Percentiles rank a stretch among this genome's conserved stretches.
These are phyloP conservation scores for Eutypa lata DNA, from an alignment of 2,329 filamentous ascomycete genomes.

Conservation along the genomic window DNA sequence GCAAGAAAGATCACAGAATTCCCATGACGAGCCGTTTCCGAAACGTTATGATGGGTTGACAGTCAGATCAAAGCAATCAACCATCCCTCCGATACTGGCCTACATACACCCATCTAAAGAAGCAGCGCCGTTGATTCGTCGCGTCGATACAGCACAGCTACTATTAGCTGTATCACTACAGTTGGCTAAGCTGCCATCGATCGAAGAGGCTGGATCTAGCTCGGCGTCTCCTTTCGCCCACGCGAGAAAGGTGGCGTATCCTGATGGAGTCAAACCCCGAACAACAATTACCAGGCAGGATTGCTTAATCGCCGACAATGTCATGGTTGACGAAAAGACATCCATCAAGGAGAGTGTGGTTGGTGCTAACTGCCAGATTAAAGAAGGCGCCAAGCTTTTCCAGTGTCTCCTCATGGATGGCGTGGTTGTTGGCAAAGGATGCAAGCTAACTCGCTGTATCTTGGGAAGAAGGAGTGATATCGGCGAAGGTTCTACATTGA, in stretches of 20 bases:
- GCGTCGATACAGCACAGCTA: slow-evolving; percentile 83
- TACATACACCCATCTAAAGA: slow-evolving; percentile 68
- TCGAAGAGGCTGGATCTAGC: slow-evolving; percentile 59
- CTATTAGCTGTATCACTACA: slow-evolving; percentile 79
- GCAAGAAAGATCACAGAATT: slow-evolving; percentile 16
- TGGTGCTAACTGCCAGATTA: slow-evolving; percentile 82
- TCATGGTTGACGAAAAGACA: slow-evolving; percentile 81
- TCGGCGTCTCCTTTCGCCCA: slow-evolving; percentile 73
- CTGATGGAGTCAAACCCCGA: slow-evolving; percentile 73
- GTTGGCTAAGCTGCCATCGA: slow-evolving; percentile 76
- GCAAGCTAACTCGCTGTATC: slow-evolving; percentile 83
- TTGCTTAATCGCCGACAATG: slow-evolving; percentile 82
- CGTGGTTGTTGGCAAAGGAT: slow-evolving; percentile 78
- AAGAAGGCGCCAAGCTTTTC: slow-evolving; percentile 79
- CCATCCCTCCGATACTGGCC: slow-evolving; percentile 71
- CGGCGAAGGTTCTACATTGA: slow-evolving; percentile 76
- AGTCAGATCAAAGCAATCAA: slow-evolving; percentile 20
- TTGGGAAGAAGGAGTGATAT: slow-evolving; percentile 77
- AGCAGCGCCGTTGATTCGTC: slow-evolving; percentile 67
- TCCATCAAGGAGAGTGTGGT: slow-evolving; percentile 93
- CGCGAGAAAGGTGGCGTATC: slow-evolving; percentile 74
- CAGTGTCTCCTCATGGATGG: slow-evolving; percentile 92
- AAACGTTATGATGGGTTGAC: slow-evolving; percentile 20
- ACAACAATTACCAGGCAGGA: slow-evolving; percentile 82
- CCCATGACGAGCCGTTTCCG: slow-evolving; percentile 15